Conservation (phyloP, 2,329 filamentous ascomycete genomes). For the Phaeosphaeriaceae sp. region DNA sequence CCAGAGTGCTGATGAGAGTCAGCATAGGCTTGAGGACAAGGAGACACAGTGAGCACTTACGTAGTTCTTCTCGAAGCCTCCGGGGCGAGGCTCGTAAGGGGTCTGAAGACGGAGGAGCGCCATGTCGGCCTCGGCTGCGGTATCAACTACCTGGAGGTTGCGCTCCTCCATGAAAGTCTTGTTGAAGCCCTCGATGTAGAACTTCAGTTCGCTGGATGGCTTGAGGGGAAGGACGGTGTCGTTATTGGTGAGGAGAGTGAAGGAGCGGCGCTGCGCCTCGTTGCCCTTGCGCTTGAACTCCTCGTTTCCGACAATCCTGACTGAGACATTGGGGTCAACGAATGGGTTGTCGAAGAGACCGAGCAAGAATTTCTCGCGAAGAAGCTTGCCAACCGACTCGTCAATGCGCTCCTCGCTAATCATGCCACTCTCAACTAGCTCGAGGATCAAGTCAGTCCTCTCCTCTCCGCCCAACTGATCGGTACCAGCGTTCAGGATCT, state of each 20-base stretch:
- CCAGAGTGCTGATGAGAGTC: slow-evolving; percentile 41
- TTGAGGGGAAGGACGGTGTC: slow-evolving; percentile 40
- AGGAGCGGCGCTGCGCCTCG: slow-evolving; percentile 48
- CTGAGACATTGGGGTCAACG: slow-evolving; percentile 55
- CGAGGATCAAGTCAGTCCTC: slow-evolving; percentile 58
- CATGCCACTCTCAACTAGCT: slow-evolving; percentile 54
- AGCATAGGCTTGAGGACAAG: neutral
- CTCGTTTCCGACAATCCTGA: slow-evolving; percentile 53
- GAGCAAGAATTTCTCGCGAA: slow-evolving; percentile 61
- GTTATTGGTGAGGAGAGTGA: slow-evolving; percentile 49
- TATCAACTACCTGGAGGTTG: slow-evolving; percentile 43
- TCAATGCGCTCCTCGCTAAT: slow-evolving; percentile 57
- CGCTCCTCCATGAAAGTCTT: slow-evolving; percentile 39
- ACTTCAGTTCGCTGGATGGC: slow-evolving; percentile 25
- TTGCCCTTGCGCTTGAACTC: slow-evolving; percentile 52
- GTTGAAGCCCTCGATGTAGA: slow-evolving; percentile 49
- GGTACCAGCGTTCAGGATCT: slow-evolving; percentile 59
- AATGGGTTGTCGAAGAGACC: slow-evolving; percentile 63
- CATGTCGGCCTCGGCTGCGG: slow-evolving; percentile 51
- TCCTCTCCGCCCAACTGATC: slow-evolving; percentile 63
- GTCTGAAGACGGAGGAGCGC: slow-evolving; percentile 52
- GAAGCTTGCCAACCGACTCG: slow-evolving; percentile 55
- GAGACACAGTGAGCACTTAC: neutral
- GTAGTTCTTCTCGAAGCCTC: slow-evolving; percentile 52
- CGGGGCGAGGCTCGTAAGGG: slow-evolving; percentile 52